A percentile compares a stretch with the other conserved stretches of the same genome.
These are phyloP conservation scores for Aspergillus candidus DNA, from an alignment of 2,329 filamentous ascomycete genomes.

Conservation along the genomic window DNA sequence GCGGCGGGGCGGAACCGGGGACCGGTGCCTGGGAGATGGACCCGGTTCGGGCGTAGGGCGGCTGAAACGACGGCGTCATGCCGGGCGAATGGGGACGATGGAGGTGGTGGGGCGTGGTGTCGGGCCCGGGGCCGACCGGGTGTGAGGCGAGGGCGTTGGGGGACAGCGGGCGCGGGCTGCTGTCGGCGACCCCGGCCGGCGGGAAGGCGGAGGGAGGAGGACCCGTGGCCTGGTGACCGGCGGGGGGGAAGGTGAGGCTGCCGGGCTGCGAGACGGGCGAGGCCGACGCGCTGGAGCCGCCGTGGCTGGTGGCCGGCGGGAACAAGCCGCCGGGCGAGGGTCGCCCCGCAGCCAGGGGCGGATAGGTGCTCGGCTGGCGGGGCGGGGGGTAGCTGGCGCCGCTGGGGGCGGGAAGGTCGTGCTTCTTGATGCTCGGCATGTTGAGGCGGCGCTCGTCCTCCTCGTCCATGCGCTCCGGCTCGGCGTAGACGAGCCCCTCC, in stretches of 20 bases:
- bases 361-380: slow-evolving; percentile 69
- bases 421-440: slow-evolving; percentile 69
- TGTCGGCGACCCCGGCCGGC: slow-evolving; percentile 72
- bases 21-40: slow-evolving; percentile 15
- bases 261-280: slow-evolving; percentile 46
- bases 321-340: slow-evolving; percentile 53
- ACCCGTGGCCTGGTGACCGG: slow-evolving; percentile 18
- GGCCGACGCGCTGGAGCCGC: slow-evolving; percentile 50
- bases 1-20: slow-evolving; percentile 16
- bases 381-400: slow-evolving; percentile 50
- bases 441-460: slow-evolving; percentile 43
- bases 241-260: slow-evolving; percentile 36
- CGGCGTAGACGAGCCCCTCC: slow-evolving; percentile 57
- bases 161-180: slow-evolving; percentile 65
- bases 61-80: slow-evolving; percentile 38
- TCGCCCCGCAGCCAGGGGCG: slow-evolving; percentile 56
- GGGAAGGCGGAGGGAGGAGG: slow-evolving; percentile 56
- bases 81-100: slow-evolving; percentile 41
- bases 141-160: slow-evolving; percentile 39
- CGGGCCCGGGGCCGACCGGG: slow-evolving; percentile 30
- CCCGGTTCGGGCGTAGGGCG: slow-evolving; percentile 25
- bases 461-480: slow-evolving; percentile 46
- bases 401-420: slow-evolving; percentile 49
- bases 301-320: slow-evolving; percentile 55
- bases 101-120: slow-evolving; percentile 25